These are phyloP conservation scores for Lentinula raphanica DNA, from an alignment of 768 basidiomycete species.

Conservation along the genomic window DNA sequence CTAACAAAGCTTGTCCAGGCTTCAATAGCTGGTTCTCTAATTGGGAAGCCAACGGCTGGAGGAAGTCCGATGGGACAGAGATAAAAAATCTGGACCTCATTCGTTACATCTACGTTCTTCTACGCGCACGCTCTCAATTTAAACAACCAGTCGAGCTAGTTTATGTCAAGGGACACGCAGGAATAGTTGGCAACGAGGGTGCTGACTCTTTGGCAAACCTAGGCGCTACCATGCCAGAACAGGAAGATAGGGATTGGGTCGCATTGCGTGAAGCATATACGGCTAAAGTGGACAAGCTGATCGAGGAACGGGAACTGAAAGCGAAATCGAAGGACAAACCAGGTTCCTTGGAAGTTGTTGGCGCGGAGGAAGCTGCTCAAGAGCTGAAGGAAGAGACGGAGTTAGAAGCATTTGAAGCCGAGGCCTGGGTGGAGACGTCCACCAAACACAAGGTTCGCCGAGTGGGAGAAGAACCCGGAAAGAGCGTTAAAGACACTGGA, in stretches of 20 bases:
- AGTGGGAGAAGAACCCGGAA: neutral
- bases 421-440: neutral
- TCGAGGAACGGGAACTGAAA: neutral
- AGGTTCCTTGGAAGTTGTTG: neutral
- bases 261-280: slow-evolving; percentile 20
- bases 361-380: neutral
- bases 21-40: slow-evolving; percentile 59
- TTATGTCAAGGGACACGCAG: slow-evolving; percentile 77
- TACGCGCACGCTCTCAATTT: slow-evolving; percentile 43
- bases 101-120: slow-evolving; percentile 58
- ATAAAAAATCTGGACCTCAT: slow-evolving; percentile 76
- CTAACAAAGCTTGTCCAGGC: slow-evolving; percentile 36
- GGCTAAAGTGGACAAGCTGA: slow-evolving; percentile 6
- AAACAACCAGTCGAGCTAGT: slow-evolving; percentile 59
- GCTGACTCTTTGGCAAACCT: slow-evolving; percentile 71
- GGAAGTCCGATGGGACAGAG: slow-evolving; percentile 37
- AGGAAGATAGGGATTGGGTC: slow-evolving; percentile 59
- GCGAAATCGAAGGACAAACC: neutral
- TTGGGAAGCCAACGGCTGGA: slow-evolving; percentile 60
- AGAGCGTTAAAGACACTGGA: neutral
- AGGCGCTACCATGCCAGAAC: slow-evolving; percentile 38
- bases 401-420: neutral
- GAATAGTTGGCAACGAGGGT: slow-evolving; percentile 78
- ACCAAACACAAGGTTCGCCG: neutral
- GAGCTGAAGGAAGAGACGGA: neutral